A percentile compares a stretch with the other conserved stretches of the same genome.
Conservation (phyloP, 108 stramenopile genomes). For the Cylindrotheca fusiformis region DNA sequence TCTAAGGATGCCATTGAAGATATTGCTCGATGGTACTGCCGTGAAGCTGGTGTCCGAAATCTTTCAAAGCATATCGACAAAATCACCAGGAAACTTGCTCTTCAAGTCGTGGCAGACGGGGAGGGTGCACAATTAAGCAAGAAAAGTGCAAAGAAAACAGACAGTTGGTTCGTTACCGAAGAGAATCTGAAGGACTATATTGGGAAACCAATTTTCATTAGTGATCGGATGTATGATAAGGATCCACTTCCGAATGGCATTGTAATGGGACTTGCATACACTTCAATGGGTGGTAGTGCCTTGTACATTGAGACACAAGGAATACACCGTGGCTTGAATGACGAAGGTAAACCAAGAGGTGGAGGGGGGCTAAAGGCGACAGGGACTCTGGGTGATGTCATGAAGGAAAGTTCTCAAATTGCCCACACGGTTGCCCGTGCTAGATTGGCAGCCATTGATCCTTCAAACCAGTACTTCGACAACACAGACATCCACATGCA, state of each 20-base stretch:
- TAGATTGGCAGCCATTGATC: conserved; percentile 64
- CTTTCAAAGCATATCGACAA: conserved; percentile 95
- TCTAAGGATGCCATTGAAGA: conserved; percentile 82
- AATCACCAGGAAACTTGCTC: conserved; percentile 87
- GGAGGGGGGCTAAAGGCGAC: conserved; percentile 83
- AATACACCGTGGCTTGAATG: conserved; percentile 71
- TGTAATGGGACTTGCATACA: conserved; percentile 98
- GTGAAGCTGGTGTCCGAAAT: conserved; percentile 97
- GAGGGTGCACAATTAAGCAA: conserved; percentile 74
- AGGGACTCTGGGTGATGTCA: conserved; percentile 94
- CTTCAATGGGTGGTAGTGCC: conserved; percentile 94
- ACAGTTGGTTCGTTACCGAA: conserved; percentile 61
- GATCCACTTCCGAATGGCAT: conserved; percentile 91
- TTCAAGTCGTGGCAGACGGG: conserved; percentile 83
- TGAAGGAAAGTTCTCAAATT: conserved; percentile 93
- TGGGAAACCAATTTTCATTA: conserved; percentile 92
- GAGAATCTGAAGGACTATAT: conserved; percentile 88
- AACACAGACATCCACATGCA: conserved; percentile 93
- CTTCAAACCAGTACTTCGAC: conserved; percentile 72
- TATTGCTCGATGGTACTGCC: conserved; percentile 94
- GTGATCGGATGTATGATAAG: conserved; percentile 90
- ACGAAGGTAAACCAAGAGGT: conserved; percentile 70
- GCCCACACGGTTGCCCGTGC: conserved; percentile 94
- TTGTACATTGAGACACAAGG: conserved; percentile 97
- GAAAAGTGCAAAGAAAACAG: conserved; percentile 73